Percentiles rank a stretch among this genome's conserved stretches.
Conservation (phyloP, 768 basidiomycete species). For the Hygrophorus russula region DNA sequence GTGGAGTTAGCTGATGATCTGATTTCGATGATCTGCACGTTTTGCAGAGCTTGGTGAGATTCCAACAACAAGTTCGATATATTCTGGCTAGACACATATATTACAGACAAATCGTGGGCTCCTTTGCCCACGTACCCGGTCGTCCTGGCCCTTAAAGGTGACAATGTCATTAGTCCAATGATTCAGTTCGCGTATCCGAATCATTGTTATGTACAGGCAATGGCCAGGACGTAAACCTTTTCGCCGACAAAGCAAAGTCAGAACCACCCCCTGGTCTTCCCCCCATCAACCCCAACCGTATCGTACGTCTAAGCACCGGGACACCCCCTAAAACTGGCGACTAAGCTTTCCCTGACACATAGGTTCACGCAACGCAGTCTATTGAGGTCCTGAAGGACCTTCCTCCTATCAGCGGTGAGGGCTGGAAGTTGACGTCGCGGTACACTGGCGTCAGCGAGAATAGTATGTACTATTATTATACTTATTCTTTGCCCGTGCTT, state of each 20-base stretch:
- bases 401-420: slow-evolving; percentile 62
- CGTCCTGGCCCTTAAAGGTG: slow-evolving; percentile 32
- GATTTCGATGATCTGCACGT: not conserved
- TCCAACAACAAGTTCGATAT: not conserved
- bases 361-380: slow-evolving; percentile 74
- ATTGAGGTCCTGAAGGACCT: slow-evolving; percentile 75
- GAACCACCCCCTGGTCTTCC: slow-evolving; percentile 56
- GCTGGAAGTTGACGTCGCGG: slow-evolving; percentile 63
- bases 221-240: slow-evolving; percentile 58
- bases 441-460: slow-evolving; percentile 72
- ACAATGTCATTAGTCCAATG: no score
- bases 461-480: slow-evolving; percentile 50
- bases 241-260: slow-evolving; percentile 39
- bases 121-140: slow-evolving; percentile 83
- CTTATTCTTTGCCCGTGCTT: not conserved
- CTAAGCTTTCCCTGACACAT: not conserved
- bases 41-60: slow-evolving; percentile 41
- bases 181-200: no score
- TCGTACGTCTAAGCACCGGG: slow-evolving; percentile 31
- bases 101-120: slow-evolving; percentile 54
- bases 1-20: not conserved
- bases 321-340: not conserved
- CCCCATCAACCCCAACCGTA: slow-evolving; percentile 52
- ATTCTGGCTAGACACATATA: not conserved
- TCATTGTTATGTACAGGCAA: slow-evolving; percentile 44